These are phyloP conservation scores for Zygosaccharomyces pseudorouxii DNA, from an alignment of 805 yeast species.

Conservation along the genomic window DNA sequence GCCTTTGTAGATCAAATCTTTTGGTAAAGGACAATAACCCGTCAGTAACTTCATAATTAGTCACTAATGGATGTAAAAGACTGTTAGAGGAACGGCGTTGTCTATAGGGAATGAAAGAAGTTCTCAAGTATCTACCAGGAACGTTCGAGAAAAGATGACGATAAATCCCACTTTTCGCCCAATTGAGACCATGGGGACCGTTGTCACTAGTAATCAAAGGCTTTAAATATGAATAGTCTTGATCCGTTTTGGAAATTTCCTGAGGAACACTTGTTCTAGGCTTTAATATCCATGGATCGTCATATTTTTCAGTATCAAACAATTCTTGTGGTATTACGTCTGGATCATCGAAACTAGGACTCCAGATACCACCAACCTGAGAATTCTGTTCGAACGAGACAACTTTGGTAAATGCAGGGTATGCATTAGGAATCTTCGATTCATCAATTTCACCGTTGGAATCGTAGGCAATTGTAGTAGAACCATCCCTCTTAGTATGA, in stretches of 20 bases:
- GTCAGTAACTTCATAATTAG: constrained; percentile 12
- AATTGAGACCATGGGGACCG: neutral
- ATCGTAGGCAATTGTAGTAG: constrained; percentile 24
- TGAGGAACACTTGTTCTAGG: constrained; percentile 16
- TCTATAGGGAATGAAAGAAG: constrained; percentile 17
- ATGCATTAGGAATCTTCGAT: constrained; percentile 6
- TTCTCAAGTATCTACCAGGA: constrained; percentile 18
- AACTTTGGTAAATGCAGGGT: constrained; percentile 35
- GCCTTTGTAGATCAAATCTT: constrained; percentile 4
- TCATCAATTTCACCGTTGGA: constrained; percentile 12
- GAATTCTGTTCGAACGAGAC: constrained; percentile 43
- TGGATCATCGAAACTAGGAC: constrained; percentile 19
- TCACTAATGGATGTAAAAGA: constrained; percentile 12
- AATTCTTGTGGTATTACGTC: constrained; percentile 27
- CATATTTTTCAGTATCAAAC: constrained; percentile 31
- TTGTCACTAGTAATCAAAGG: constrained; percentile 6
- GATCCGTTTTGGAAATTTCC: constrained; percentile 4
- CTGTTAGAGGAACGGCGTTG: constrained; percentile 1
- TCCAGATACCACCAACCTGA: constrained; percentile 45
- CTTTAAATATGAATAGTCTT: neutral
- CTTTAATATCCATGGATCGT: constrained; percentile 34
- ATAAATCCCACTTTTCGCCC: constrained; percentile 21
- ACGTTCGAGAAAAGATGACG: constrained; percentile 18
- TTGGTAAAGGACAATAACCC: constrained; percentile 14
- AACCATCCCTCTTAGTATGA: constrained; percentile 29